Percentiles rank a stretch among this genome's conserved stretches.
These are phyloP conservation scores for Teratosphaeria zuluensis DNA, from an alignment of 2,329 filamentous ascomycete species.

Conservation along the genomic window DNA sequence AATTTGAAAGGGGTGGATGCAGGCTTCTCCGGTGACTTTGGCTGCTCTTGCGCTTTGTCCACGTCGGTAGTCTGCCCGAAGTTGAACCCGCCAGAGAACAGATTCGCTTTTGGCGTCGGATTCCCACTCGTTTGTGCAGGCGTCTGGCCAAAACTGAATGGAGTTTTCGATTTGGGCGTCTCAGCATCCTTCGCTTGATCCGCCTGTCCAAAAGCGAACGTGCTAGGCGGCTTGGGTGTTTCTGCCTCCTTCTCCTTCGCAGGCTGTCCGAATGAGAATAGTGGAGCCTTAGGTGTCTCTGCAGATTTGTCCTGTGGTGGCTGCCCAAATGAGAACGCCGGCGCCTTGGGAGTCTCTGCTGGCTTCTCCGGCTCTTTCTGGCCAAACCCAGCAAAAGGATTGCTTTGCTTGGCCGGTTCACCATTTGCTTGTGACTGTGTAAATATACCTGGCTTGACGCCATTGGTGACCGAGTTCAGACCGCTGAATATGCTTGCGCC, in stretches of 20 bases:
- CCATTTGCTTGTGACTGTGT: constrained; percentile 1
- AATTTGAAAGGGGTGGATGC: neutral
- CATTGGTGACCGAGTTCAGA: neutral
- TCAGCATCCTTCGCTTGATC: constrained; percentile 1
- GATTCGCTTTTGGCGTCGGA: constrained; percentile 3
- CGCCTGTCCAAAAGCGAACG: constrained; percentile 6
- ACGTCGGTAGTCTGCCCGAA: neutral
- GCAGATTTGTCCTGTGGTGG: constrained; percentile 3
- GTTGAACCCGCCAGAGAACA: constrained; percentile 1
- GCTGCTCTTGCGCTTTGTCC: neutral
- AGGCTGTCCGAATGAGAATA: neutral
- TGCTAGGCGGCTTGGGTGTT: constrained; percentile 3
- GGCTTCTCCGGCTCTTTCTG: neutral
- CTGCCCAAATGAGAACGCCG: neutral
- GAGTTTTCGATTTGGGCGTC: constrained; percentile 1
- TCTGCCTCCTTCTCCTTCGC: neutral
- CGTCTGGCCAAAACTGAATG: constrained; percentile 1
- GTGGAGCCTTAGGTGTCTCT: neutral
- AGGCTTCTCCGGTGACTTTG: neutral
- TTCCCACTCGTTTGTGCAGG: constrained; percentile 3
- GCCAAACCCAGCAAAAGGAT: constrained; percentile 1
- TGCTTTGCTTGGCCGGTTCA: constrained; percentile 4
- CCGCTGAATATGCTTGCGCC: constrained; percentile 4
- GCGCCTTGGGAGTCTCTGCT: neutral
- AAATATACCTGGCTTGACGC: constrained; percentile 8